These are phyloP conservation scores for Davidsoniella eucalypti DNA, from an alignment of 2,329 filamentous ascomycete genomes.

Conservation along the genomic window DNA sequence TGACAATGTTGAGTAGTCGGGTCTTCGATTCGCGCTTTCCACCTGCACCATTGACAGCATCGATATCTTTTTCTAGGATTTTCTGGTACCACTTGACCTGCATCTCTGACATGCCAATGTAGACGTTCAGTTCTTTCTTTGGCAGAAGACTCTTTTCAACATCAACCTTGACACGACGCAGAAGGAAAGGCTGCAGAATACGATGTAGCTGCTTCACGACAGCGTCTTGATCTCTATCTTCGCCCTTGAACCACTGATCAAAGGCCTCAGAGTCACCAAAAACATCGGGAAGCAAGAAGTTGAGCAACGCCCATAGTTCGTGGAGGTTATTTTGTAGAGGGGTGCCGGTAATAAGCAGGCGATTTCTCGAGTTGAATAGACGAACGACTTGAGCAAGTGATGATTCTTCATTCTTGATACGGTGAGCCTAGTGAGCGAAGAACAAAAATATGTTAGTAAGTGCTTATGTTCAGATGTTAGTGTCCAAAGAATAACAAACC, in stretches of 20 bases:
- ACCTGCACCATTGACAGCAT: slow-evolving; percentile 90
- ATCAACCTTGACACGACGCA: slow-evolving; percentile 91
- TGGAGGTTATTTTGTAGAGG: slow-evolving; percentile 96
- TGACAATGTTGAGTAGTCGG: slow-evolving; percentile 90
- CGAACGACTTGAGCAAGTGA: slow-evolving; percentile 93
- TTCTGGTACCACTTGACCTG: slow-evolving; percentile 99
- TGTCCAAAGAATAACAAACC: slow-evolving; percentile 15
- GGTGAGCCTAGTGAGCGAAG: slow-evolving; percentile 44
- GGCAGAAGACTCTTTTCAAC: slow-evolving; percentile 95
- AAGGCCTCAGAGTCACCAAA: slow-evolving; percentile 95
- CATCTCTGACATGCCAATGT: slow-evolving; percentile 98
- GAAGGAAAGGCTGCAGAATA: slow-evolving; percentile 79
- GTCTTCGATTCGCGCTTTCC: slow-evolving; percentile 98
- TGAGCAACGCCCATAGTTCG: slow-evolving; percentile 92
- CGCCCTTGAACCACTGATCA: slow-evolving; percentile 92
- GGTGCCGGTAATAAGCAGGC: slow-evolving; percentile 88
- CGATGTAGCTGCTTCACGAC: slow-evolving; percentile 92
- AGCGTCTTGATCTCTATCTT: slow-evolving; percentile 80
- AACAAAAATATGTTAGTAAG: slow-evolving; percentile 4
- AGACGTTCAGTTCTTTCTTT: slow-evolving; percentile 94
- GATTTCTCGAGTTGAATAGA: slow-evolving; percentile 87
- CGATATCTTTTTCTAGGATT: slow-evolving; percentile 96
- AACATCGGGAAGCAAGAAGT: slow-evolving; percentile 94
- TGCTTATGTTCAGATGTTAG: neutral
- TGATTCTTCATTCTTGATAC: slow-evolving; percentile 98